Base-by-base conservation (phyloP, 2,329 filamentous ascomycete species). In the Aspergillus felis region DNA sequence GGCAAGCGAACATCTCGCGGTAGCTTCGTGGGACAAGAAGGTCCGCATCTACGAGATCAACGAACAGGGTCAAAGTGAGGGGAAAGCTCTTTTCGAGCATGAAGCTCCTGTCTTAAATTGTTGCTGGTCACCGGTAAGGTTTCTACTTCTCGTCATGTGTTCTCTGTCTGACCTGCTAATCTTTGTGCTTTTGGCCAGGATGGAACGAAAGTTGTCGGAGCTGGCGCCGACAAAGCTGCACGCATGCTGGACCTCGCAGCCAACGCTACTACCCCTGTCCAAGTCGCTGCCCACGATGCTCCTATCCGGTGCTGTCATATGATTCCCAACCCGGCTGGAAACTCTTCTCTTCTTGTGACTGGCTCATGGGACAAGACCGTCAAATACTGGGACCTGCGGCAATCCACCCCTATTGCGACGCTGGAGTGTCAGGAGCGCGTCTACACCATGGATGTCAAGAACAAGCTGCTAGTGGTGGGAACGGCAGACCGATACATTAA, bases 401-500 rank as follows among this genome's bases (percentile, higher is more conserved):
- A 79, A 66, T 71, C 71, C 12, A 74, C 69, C 10, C 74, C 80
- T 8, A 77, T 81, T 54, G 78, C 74, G 24, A 71, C 73, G 17
- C 60, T 84, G 24, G 69, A 75, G 27, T 82, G 80, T 64, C 73
- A 77, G 62, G 81, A 84, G 59, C 80, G 82, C 55, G 75, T 84
- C 54, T 99, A 97, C 78, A 87, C 90, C 44, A 91, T 99, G 87
- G 93, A 97, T 66, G 88, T 95, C 51, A 88, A 88, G 70, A 88
- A 93, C 71, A 88, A 94, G 68, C 82, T 99, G 52, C 84, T 97
- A 46, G 94, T 99, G 22, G 82, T 97, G 57, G 94, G 90, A 61
- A 97, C 92, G 0, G 94, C 94, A 12, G 94, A 99, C 71, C 87
- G 94, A 59, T 96, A 95, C 76, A 96, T 99, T 81, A 92, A 97